Evolutionary conservation across 345 rosid species (phyloP), one percentile per base, ranked within the genome.

Genomic region (Turritis glabra): DNA sequence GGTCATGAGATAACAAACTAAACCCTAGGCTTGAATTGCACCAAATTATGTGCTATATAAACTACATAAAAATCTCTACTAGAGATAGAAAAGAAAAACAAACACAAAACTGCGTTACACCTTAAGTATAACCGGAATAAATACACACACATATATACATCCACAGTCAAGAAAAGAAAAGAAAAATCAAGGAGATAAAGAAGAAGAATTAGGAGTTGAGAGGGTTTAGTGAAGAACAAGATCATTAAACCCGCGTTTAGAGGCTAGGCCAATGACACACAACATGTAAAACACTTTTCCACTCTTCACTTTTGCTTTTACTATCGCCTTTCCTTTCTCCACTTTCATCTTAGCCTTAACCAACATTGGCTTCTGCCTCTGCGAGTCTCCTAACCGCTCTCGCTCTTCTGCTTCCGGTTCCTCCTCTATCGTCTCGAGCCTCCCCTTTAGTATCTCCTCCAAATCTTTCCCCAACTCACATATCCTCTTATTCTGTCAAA

Each of bases 201-300:
- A 9, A 37, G 52, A 48, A 40, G 33, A 70, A 30, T 50, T 57
- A 58, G 54, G 68, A 29, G 18, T 53, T 52, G 44, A 64, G 70
- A 19, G 23, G 27, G 4, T 47, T 71, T 58, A 77, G 56, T 71
- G 80, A 58, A 71, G 68, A 65, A 77, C 62, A 72, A 77, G 73
- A 51, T 71, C 80, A 29, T 30, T 65, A 30, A 71, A 72, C 9
- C 80, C 77, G 0, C 73, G 73, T 65, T 72, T 77, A 23, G 80
- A 77, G 12, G 73, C 77, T 72, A 78, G 66, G 10, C 81, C 81
- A 51, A 66, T 72, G 13, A 78, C 64, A 50, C 73, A 72, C 52
- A 78, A 52, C 81, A 78, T 78, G 40, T 77, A 77, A 32, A 77
- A 77, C 33, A 77, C 73, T 67, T 77, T 77, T 15, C 81, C 81